phyloP scores from a whole-genome alignment of 208 protist species.

The Trypanosoma rangeli region DNA sequence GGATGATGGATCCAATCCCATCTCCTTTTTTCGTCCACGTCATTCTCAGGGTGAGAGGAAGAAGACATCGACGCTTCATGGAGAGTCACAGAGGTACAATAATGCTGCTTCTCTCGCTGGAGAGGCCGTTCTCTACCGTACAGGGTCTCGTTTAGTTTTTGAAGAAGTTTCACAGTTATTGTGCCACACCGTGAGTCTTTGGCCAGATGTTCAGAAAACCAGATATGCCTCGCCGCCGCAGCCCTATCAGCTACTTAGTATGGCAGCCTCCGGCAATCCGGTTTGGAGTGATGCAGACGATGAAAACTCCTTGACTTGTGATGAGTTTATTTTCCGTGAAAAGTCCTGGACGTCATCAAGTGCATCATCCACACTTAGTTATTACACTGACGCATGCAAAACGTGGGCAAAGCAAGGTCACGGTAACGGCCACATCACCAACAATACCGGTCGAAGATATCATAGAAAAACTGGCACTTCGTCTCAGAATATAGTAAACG shows the following conservation, averaged over 20 bases:
- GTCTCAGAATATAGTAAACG: not conserved
- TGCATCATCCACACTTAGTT: conserved; percentile 1
- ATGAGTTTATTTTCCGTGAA: conserved; percentile 2
- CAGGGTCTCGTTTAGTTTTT: conserved; percentile 59
- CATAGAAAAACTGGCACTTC: not conserved
- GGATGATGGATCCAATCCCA: not conserved
- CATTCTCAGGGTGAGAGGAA: conserved; percentile 1
- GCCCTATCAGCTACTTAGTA: conserved; percentile 55
- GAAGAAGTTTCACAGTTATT: conserved; percentile 42
- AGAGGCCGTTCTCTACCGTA: conserved; percentile 41
- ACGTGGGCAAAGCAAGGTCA: not conserved
- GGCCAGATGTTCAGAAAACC: conserved; percentile 27
- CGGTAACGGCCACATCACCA: no score
- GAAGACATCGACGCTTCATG: not conserved
- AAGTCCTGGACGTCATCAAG: not conserved
- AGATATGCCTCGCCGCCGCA: conserved; percentile 38
- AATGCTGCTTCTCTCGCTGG: not conserved
- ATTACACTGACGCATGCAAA: conserved; percentile 16
- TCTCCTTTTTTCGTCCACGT: conserved; percentile 18
- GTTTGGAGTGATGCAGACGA: conserved; percentile 43
- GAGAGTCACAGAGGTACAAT: not conserved
- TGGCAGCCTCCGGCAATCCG: conserved; percentile 53
- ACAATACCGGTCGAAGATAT: not conserved
- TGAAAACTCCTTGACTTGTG: conserved; percentile 9
- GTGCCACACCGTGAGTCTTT: conserved; percentile 36